phyloP scores from a whole-genome alignment of 2,329 filamentous ascomycete species.

The Blastomyces emzantsi region DNA sequence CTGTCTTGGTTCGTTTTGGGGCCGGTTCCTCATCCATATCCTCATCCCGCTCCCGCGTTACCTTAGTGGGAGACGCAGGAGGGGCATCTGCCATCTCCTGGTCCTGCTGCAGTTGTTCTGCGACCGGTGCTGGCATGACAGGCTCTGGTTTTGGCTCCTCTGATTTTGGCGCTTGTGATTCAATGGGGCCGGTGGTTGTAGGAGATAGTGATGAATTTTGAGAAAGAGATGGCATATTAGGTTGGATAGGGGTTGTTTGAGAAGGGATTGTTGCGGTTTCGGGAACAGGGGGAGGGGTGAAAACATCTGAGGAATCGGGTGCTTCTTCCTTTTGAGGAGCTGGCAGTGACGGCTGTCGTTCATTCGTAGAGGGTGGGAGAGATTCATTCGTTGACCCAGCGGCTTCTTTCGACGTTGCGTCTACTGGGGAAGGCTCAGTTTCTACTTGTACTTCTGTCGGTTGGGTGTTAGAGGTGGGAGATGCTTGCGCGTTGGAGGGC shows the following conservation, averaged over 20 bases:
- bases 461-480: background rate
- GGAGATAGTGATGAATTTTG: background rate
- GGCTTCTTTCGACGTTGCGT: background rate
- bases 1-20: slow-evolving; percentile 73
- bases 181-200: background rate
- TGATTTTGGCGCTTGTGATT: slow-evolving; percentile 13
- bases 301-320: background rate
- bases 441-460: background rate
- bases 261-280: background rate
- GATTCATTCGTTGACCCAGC: background rate
- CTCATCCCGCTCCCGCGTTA: slow-evolving; percentile 67
- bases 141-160: slow-evolving; percentile 13
- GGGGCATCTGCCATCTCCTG: slow-evolving; percentile 49
- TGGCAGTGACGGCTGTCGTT: background rate
- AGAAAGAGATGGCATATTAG: background rate
- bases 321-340: background rate
- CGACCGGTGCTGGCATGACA: slow-evolving; percentile 17
- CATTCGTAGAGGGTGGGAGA: background rate
- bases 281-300: background rate
- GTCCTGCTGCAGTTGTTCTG: slow-evolving; percentile 28
- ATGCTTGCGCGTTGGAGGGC: background rate
- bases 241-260: background rate
- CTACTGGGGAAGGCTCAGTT: background rate
- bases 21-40: slow-evolving; percentile 56
- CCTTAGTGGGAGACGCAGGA: slow-evolving; percentile 44